Conservation (phyloP, 805 yeast genomes). For the Ogataea nitratoaversa region DNA sequence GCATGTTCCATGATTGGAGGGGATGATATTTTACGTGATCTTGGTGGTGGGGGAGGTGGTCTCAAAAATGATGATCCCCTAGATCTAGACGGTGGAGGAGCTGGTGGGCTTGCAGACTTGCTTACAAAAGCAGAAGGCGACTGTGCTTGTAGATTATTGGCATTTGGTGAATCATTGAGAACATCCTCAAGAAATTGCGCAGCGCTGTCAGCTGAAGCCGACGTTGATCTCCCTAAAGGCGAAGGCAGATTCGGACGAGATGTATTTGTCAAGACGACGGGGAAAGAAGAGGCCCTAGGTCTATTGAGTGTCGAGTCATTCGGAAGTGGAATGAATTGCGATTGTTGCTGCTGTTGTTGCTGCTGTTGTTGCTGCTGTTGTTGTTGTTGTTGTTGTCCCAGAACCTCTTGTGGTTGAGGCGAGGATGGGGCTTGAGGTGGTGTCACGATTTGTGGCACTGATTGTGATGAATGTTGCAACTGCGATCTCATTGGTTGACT, state of each 20-base stretch:
- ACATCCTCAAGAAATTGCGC: constrained; percentile 21
- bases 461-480: constrained; percentile 1
- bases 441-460: background rate
- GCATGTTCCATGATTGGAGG: constrained; percentile 14
- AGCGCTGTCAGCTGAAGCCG: constrained; percentile 16
- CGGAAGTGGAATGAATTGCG: constrained; percentile 12
- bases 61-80: constrained; percentile 13
- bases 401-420: background rate
- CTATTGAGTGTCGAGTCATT: constrained; percentile 13
- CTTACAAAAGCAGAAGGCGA: background rate
- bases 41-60: constrained; percentile 30
- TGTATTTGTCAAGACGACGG: constrained; percentile 21
- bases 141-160: background rate
- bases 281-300: constrained; percentile 22
- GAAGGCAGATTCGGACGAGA: constrained; percentile 18
- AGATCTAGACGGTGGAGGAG: constrained; percentile 27
- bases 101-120: constrained; percentile 11
- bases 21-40: constrained; percentile 24
- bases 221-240: constrained; percentile 16
- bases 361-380: constrained; percentile 1
- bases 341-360: constrained; percentile 4
- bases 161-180: constrained; percentile 12
- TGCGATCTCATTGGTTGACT: constrained; percentile 5
- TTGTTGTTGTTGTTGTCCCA: constrained; percentile 2
- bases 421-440: background rate